Percentiles rank a stretch among this genome's conserved stretches.
phyloP scores from a whole-genome alignment of 176 grass and related monocot genomes.

The Zoysia japonica region DNA sequence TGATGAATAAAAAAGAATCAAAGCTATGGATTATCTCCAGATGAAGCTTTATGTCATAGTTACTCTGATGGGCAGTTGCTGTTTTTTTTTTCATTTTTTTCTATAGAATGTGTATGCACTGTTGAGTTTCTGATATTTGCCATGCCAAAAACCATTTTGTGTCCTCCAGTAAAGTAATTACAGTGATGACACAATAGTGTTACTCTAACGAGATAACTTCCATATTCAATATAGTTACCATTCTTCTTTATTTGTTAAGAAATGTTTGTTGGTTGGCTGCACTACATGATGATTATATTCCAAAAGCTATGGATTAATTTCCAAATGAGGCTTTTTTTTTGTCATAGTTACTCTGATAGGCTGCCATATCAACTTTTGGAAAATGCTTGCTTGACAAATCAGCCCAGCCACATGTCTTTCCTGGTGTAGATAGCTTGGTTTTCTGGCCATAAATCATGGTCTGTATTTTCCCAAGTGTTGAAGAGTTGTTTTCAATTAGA shows the following conservation, averaged over 20 bases:
- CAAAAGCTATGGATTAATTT: slow-evolving; percentile 61
- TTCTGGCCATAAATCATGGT: not conserved
- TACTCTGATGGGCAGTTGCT: slow-evolving; percentile 48
- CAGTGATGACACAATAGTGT: not conserved
- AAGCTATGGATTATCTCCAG: slow-evolving; percentile 57
- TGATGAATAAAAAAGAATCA: slow-evolving; percentile 34
- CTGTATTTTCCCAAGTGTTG: not conserved
- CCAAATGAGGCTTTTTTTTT: slow-evolving; percentile 65
- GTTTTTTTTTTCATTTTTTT: not conserved
- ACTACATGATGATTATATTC: slow-evolving; percentile 50
- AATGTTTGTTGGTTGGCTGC: not conserved
- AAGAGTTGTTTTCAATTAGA: not conserved
- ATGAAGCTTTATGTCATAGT: slow-evolving; percentile 58
- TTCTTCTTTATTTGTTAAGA: not conserved
- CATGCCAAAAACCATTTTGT: not conserved
- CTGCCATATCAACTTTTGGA: not conserved
- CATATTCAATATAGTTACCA: not conserved
- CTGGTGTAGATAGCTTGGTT: not conserved
- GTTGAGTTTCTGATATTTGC: not conserved
- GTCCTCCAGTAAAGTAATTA: not conserved
- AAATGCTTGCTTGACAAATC: not conserved
- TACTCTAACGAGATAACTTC: not conserved
- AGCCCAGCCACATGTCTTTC: not conserved
- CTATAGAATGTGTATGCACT: not conserved
- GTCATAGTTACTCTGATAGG: slow-evolving; percentile 89